phyloP scores from a whole-genome alignment of 371 early-diverging fungal genomes.

The Lichtheimia ramosa region DNA sequence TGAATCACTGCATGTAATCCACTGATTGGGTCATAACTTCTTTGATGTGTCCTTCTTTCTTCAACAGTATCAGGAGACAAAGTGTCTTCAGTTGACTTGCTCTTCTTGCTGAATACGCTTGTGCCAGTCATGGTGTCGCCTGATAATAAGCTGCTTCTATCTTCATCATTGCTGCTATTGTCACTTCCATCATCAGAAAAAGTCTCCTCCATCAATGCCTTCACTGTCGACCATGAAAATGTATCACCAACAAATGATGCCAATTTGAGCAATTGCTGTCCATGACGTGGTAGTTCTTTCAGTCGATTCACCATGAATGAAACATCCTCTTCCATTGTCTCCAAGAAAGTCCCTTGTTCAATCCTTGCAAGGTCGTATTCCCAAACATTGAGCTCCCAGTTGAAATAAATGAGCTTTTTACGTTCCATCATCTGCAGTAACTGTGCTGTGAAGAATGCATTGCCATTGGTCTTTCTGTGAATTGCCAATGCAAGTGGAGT shows the following conservation, averaged over 20 bases:
- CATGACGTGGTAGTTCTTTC: constrained; percentile 34
- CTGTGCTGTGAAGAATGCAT: constrained; percentile 42
- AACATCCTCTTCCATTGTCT: constrained; percentile 30
- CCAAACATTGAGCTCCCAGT: constrained; percentile 50
- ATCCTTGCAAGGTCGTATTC: constrained; percentile 38
- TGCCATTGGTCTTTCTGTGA: constrained; percentile 38
- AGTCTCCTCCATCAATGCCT: constrained; percentile 35
- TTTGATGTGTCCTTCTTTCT: not conserved
- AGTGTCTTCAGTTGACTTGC: too few relatives aligned
- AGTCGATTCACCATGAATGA: constrained; percentile 30
- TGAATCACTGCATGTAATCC: constrained; percentile 48
- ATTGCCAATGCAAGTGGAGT: constrained; percentile 35
- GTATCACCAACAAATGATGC: constrained; percentile 47
- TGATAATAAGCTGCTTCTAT: not conserved
- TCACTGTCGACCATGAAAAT: constrained; percentile 44
- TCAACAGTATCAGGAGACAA: too few relatives aligned
- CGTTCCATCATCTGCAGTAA: constrained; percentile 37
- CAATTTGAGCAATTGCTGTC: constrained; percentile 39
- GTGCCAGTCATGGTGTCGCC: not conserved
- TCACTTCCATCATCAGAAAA: not conserved
- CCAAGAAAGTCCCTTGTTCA: constrained; percentile 18
- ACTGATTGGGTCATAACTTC: constrained; percentile 28
- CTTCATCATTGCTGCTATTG: not conserved
- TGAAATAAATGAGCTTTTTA: constrained; percentile 43
- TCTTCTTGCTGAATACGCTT: not conserved